Conservation (phyloP, 176 grass and related monocot species). For the Phoenix roebelenii region DNA sequence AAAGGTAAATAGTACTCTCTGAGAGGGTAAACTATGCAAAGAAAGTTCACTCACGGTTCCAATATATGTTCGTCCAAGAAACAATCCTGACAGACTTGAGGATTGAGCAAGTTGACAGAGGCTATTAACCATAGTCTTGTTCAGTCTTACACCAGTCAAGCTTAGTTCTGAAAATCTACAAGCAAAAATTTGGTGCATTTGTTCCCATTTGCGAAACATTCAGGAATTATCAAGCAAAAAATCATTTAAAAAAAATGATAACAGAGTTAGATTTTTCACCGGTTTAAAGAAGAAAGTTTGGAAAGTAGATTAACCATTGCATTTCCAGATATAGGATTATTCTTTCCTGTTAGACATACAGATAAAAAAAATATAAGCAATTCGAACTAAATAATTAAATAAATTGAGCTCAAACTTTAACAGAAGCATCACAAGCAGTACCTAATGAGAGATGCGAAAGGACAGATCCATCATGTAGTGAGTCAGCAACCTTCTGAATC, state of each 20-base stretch:
- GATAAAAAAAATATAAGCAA: slow-evolving; percentile 14
- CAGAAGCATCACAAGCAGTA: slow-evolving; percentile 20
- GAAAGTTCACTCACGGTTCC: slow-evolving; percentile 41
- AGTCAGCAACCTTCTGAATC: slow-evolving; percentile 83
- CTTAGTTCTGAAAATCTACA: slow-evolving; percentile 91
- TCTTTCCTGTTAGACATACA: slow-evolving; percentile 53
- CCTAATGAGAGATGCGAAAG: slow-evolving; percentile 97
- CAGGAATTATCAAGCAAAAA: background rate
- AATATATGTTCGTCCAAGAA: slow-evolving; percentile 73
- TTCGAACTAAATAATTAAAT: slow-evolving; percentile 1
- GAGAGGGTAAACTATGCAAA: background rate
- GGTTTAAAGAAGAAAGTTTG: slow-evolving; percentile 78
- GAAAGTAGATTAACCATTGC: slow-evolving; percentile 72
- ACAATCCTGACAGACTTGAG: slow-evolving; percentile 49
- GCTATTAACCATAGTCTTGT: slow-evolving; percentile 53
- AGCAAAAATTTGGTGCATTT: slow-evolving; percentile 2
- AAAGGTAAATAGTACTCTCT: no score
- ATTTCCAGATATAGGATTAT: slow-evolving; percentile 81
- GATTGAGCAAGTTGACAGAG: slow-evolving; percentile 63
- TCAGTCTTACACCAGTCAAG: slow-evolving; percentile 77
- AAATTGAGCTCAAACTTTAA: background rate
- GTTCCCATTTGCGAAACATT: slow-evolving; percentile 14
- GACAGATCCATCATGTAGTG: slow-evolving; percentile 55
- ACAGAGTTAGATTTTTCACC: slow-evolving; percentile 36
- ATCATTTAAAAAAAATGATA: slow-evolving; percentile 11